A percentile compares a stretch with the other conserved stretches of the same genome.
Conservation (phyloP, 257 asterid species). For the Solanum megistacrolobum region DNA sequence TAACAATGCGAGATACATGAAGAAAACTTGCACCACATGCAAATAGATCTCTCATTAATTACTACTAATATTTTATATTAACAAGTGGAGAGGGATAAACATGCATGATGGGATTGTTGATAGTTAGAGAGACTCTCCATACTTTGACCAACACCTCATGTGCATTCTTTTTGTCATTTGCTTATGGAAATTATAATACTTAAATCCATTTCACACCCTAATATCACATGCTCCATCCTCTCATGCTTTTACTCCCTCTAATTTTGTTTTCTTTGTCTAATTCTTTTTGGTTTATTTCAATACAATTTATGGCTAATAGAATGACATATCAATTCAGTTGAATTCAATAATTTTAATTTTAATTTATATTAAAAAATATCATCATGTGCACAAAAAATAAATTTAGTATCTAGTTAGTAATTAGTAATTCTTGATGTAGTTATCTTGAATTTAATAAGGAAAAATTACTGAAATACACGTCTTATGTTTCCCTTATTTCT, state of each 20-base stretch:
- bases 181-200: background rate
- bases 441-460: background rate
- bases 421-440: background rate
- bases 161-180: conserved; percentile 5
- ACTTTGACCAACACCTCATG: conserved; percentile 13
- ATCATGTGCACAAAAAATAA: background rate
- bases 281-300: background rate
- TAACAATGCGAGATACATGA: background rate
- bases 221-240: conserved; percentile 14
- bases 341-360: background rate
- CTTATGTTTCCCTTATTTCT: too few species aligned
- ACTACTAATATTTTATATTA: background rate
- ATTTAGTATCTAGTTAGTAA: background rate
- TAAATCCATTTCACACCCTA: background rate
- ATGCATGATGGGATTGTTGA: background rate
- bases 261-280: background rate
- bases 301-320: background rate
- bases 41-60: background rate
- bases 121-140: background rate
- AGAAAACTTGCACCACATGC: background rate
- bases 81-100: background rate
- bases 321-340: background rate
- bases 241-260: background rate
- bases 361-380: too few species aligned
- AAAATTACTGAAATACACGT: too few species aligned